These are phyloP conservation scores for Pseudocercospora musae DNA, from an alignment of 2,329 filamentous ascomycete genomes.

Conservation along the genomic window DNA sequence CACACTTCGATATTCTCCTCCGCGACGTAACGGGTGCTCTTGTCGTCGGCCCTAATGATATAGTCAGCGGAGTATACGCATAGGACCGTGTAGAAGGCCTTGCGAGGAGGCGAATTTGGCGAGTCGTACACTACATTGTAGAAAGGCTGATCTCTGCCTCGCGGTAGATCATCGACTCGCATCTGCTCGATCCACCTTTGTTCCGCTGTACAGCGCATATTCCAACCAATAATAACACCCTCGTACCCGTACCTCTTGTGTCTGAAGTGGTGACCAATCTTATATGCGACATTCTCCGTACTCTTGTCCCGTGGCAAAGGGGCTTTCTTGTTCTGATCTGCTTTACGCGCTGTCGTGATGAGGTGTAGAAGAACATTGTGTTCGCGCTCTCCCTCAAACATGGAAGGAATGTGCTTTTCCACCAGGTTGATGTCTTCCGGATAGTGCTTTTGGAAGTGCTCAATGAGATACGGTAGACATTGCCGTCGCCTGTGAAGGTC, in stretches of 20 bases:
- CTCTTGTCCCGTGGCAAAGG: slow-evolving; percentile 13
- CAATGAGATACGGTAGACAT: slow-evolving; percentile 62
- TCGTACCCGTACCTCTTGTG: slow-evolving; percentile 78
- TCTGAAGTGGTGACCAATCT: slow-evolving; percentile 77
- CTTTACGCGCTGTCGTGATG: slow-evolving; percentile 54
- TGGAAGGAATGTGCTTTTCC: slow-evolving; percentile 63
- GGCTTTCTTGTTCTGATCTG: slow-evolving; percentile 55
- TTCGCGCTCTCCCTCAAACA: slow-evolving; percentile 53
- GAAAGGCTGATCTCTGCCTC: slow-evolving; percentile 66
- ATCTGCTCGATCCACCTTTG: slow-evolving; percentile 64
- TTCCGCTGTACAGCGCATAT: slow-evolving; percentile 55
- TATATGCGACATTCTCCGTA: slow-evolving; percentile 51
- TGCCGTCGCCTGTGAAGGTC: slow-evolving; percentile 47
- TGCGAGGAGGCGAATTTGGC: neutral
- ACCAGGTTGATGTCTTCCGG: slow-evolving; percentile 71
- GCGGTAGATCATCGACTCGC: slow-evolving; percentile 58
- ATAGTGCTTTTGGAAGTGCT: slow-evolving; percentile 62
- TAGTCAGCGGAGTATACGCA: slow-evolving; percentile 49
- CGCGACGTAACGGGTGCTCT: slow-evolving; percentile 69
- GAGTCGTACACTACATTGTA: slow-evolving; percentile 80
- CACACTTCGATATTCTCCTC: slow-evolving; percentile 74
- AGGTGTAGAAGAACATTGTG: slow-evolving; percentile 54
- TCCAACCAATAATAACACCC: slow-evolving; percentile 88
- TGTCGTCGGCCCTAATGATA: slow-evolving; percentile 58
- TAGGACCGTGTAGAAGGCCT: slow-evolving; percentile 83